Conservation (phyloP, 176 grass and related monocot species). For the Triticum dicoccoides region DNA sequence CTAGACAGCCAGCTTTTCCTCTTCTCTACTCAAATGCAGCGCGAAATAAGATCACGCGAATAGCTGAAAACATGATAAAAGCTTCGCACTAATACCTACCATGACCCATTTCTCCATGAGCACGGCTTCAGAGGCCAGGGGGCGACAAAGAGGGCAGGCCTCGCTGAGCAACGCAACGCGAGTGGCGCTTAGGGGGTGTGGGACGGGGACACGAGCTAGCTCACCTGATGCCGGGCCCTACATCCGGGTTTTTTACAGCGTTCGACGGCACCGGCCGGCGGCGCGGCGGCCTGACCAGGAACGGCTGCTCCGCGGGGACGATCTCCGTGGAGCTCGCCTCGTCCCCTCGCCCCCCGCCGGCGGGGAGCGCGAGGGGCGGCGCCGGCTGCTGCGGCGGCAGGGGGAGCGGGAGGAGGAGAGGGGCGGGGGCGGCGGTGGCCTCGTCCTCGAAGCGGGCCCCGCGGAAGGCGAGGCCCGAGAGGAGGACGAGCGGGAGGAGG, state of each 20-base stretch:
- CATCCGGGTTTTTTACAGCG: neutral
- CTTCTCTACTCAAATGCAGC: neutral
- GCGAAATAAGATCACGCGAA: neutral
- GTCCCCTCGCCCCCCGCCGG: neutral
- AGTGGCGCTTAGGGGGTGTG: neutral
- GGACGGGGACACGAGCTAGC: neutral
- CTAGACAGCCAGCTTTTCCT: neutral
- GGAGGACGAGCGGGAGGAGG: conserved; percentile 43
- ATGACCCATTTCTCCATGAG: neutral
- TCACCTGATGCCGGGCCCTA: conserved; percentile 24
- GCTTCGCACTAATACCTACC: neutral
- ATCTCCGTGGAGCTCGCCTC: conserved; percentile 29
- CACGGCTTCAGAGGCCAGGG: neutral
- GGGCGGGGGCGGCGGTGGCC: neutral
- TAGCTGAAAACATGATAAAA: neutral
- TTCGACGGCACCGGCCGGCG: neutral
- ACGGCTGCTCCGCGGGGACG: neutral
- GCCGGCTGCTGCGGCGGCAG: neutral
- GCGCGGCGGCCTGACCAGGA: conserved; percentile 17
- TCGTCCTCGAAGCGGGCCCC: conserved; percentile 30
- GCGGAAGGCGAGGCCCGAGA: conserved; percentile 32
- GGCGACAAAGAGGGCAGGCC: neutral
- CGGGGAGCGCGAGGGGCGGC: conserved; percentile 31
- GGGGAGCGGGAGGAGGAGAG: neutral
- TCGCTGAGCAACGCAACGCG: neutral